Evolutionary conservation across 2,329 filamentous ascomycete genomes (phyloP).

Genomic region (Penicillium paneum): DNA sequence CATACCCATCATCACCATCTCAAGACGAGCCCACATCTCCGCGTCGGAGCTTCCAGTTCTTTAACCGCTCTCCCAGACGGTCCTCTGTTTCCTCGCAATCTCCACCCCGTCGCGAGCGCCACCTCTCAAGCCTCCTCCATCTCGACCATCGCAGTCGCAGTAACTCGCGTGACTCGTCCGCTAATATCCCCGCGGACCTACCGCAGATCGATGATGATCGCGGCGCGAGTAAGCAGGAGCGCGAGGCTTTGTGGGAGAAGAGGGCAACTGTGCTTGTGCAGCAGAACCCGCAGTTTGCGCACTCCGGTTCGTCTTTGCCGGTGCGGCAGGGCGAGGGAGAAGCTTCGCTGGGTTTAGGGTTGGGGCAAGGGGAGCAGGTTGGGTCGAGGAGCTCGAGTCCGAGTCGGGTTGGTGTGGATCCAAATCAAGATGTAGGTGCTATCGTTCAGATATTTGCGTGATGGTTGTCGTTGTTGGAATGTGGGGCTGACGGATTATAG

Average conservation of each 20-base stretch:
- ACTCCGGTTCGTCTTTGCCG: conserved; percentile 35
- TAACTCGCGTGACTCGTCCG: conserved; percentile 44
- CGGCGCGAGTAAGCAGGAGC: conserved; percentile 48
- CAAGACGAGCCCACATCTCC: conserved; percentile 28
- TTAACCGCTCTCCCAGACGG: conserved; percentile 30
- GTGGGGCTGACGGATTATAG: conserved; percentile 21
- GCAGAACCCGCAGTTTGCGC: conserved; percentile 46
- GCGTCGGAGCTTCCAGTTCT: conserved; percentile 35
- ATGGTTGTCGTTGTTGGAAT: neutral
- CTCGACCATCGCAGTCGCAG: conserved; percentile 34
- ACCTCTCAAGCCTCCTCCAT: conserved; percentile 36
- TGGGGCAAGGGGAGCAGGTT: neutral
- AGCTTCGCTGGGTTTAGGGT: neutral
- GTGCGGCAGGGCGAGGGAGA: conserved; percentile 1
- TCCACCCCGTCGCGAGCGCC: conserved; percentile 30
- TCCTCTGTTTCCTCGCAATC: conserved; percentile 28
- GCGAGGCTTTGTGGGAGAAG: conserved; percentile 84
- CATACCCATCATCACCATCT: conserved; percentile 4
- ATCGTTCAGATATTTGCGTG: neutral
- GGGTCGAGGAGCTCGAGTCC: conserved; percentile 35
- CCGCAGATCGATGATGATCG: conserved; percentile 63
- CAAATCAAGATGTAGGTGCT: conserved; percentile 36
- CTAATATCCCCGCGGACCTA: conserved; percentile 74
- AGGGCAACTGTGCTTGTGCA: conserved; percentile 83
- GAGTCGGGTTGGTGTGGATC: conserved; percentile 28